Conservation (phyloP, 164 flowering plant genomes). For the Tetrastigma voinierianum region DNA sequence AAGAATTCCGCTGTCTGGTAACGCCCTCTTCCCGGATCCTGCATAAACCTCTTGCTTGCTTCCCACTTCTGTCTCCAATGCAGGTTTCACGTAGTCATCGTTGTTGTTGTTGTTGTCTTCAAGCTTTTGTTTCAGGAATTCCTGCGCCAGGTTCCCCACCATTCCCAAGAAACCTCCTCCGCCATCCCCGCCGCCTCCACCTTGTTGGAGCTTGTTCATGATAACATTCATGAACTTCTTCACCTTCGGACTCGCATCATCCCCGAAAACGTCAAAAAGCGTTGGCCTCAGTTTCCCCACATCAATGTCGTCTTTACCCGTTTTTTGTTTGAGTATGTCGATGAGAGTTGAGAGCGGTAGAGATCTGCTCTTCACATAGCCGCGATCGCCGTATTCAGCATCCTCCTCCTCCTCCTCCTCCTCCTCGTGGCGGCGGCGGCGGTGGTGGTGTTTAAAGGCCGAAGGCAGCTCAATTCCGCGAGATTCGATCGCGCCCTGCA, state of each 20-base stretch:
- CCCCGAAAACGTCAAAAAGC: slow-evolving; percentile 78
- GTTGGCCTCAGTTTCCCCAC: slow-evolving; percentile 86
- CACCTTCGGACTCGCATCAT: slow-evolving; percentile 92
- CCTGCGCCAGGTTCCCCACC: slow-evolving; percentile 70
- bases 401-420: slow-evolving; percentile 25
- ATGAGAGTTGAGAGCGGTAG: slow-evolving; percentile 84
- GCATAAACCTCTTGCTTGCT: slow-evolving; percentile 80
- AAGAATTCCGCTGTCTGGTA: slow-evolving; percentile 61
- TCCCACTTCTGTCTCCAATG: slow-evolving; percentile 55
- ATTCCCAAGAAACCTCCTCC: slow-evolving; percentile 69
- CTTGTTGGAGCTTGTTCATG: slow-evolving; percentile 54
- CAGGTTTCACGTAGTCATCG: slow-evolving; percentile 72
- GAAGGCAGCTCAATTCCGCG: slow-evolving; percentile 67
- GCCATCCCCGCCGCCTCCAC: slow-evolving; percentile 32
- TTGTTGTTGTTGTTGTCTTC: slow-evolving; percentile 65
- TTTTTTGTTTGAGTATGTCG: slow-evolving; percentile 86
- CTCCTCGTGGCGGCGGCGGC: slow-evolving; percentile 21
- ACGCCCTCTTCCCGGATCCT: slow-evolving; percentile 47
- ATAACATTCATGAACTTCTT: slow-evolving; percentile 93
- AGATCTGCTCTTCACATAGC: slow-evolving; percentile 53
- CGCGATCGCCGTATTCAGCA: slow-evolving; percentile 21
- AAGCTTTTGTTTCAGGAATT: slow-evolving; percentile 79
- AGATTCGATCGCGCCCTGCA: slow-evolving; percentile 62
- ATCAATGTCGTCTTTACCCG: slow-evolving; percentile 92
- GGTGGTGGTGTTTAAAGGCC: slow-evolving; percentile 23